Conservation (phyloP, 2,329 filamentous ascomycete species). For the Diplocarpon rosae region DNA sequence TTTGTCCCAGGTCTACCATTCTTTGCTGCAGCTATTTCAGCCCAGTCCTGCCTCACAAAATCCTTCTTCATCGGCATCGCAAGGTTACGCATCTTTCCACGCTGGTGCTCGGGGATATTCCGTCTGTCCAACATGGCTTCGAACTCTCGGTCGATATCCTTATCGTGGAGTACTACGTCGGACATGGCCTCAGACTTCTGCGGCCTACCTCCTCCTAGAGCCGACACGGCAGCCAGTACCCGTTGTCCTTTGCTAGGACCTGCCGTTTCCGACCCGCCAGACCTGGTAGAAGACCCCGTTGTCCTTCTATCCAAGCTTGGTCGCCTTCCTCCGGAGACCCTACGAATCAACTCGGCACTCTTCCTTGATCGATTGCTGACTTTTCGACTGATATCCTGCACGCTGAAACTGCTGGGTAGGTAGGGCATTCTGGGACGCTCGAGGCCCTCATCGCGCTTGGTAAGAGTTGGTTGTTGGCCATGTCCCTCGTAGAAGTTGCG, state of each 20-base stretch:
- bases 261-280: conserved; percentile 27
- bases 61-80: conserved; percentile 88
- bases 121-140: conserved; percentile 66
- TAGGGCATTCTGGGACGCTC: conserved; percentile 25
- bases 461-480: conserved; percentile 20
- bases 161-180: conserved; percentile 33
- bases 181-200: conserved; percentile 27
- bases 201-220: conserved; percentile 45
- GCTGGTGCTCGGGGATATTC: conserved; percentile 88
- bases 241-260: conserved; percentile 38
- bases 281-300: conserved; percentile 22
- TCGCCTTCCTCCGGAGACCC: conserved; percentile 18
- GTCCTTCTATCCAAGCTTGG: conserved; percentile 20
- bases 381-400: conserved; percentile 25
- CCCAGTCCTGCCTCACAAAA: conserved; percentile 83
- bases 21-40: conserved; percentile 47
- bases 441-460: conserved; percentile 14
- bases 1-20: conserved; percentile 33
- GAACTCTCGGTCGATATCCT: conserved; percentile 45
- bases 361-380: conserved; percentile 21
- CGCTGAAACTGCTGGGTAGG: conserved; percentile 26
- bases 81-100: conserved; percentile 87
- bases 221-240: conserved; percentile 54
- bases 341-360: conserved; percentile 21
- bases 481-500: conserved; percentile 22